Evolutionary conservation across 163 green algal species (phyloP).

Genomic region (Coccomyxa subellipsoidea): DNA sequence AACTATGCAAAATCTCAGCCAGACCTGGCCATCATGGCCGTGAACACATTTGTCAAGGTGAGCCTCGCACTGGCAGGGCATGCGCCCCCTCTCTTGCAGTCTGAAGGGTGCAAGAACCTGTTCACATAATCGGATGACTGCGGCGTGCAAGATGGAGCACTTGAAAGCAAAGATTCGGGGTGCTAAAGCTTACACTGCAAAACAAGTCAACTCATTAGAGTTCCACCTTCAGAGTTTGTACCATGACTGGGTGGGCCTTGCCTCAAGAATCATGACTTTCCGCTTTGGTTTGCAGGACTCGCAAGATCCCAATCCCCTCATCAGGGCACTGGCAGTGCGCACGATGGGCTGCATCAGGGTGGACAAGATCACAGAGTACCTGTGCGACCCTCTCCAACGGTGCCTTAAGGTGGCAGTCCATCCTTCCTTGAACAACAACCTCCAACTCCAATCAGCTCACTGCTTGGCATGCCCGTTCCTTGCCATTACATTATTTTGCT

Average conservation of each 20-base stretch:
- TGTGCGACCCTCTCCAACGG: slow-evolving; percentile 94
- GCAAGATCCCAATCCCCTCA: slow-evolving; percentile 96
- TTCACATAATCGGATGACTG: too few species aligned
- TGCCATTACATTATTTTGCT: neutral
- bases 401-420: slow-evolving; percentile 81
- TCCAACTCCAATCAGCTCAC: too few species aligned
- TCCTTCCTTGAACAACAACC: too few species aligned
- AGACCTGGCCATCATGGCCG: slow-evolving; percentile 98
- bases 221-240: too few species aligned
- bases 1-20: slow-evolving; percentile 99
- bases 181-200: too few species aligned
- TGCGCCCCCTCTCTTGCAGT: neutral
- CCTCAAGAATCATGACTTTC: too few species aligned
- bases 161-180: too few species aligned
- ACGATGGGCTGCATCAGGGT: slow-evolving; percentile 99
- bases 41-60: slow-evolving; percentile 99
- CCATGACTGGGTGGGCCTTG: too few species aligned
- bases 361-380: slow-evolving; percentile 99
- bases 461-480: neutral
- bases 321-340: slow-evolving; percentile 93
- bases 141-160: too few species aligned
- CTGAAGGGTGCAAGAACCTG: neutral
- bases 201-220: too few species aligned
- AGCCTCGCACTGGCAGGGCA: neutral
- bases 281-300: slow-evolving; percentile 72